These are phyloP conservation scores for Polygonum maritimum DNA, from an alignment of 148 eudicot genomes.

Conservation along the genomic window DNA sequence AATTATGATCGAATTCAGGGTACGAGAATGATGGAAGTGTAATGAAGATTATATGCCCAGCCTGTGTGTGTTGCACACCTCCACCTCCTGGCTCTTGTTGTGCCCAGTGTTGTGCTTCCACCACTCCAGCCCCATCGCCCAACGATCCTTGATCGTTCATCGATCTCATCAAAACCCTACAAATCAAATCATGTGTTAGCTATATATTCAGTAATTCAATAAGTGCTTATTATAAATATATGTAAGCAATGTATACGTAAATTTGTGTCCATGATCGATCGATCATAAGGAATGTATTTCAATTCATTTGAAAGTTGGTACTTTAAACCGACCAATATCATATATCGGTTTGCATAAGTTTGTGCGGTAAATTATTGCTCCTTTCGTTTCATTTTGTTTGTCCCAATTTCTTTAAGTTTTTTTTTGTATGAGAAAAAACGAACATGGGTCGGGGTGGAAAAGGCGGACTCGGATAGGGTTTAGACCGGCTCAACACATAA, in stretches of 20 bases:
- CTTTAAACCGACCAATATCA: neutral
- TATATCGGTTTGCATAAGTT: too few relatives aligned
- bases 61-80: conserved; percentile 1
- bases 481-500: too few relatives aligned
- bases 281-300: neutral
- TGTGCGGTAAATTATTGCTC: too few relatives aligned
- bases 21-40: neutral
- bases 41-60: neutral
- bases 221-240: neutral
- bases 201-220: neutral
- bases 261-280: neutral
- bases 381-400: too few relatives aligned
- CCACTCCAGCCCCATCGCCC: neutral
- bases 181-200: neutral
- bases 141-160: neutral
- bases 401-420: too few relatives aligned
- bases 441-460: too few relatives aligned
- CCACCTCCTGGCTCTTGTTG: conserved; percentile 6
- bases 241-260: neutral
- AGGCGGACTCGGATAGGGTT: too few relatives aligned
- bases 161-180: neutral
- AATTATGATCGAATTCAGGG: too few relatives aligned
- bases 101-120: neutral
- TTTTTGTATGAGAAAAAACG: too few relatives aligned
- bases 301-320: too few relatives aligned